phyloP scores from a whole-genome alignment of 2,329 filamentous ascomycete genomes.

The Graphilbum sp. region DNA sequence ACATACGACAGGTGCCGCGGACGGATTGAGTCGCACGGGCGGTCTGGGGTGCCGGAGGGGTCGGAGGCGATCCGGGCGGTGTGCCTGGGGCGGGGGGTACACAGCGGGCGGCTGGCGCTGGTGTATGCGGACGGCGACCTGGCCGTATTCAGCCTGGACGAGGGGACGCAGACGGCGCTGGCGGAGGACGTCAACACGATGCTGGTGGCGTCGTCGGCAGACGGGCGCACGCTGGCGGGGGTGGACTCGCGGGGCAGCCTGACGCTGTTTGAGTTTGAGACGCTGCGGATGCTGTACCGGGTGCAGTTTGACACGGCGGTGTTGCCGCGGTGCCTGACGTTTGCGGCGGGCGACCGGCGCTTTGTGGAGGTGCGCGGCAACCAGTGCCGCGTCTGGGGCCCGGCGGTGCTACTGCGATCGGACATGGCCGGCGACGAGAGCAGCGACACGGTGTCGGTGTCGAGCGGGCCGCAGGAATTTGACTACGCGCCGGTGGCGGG shows the following conservation, averaged over 20 bases:
- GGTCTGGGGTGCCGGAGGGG: background rate
- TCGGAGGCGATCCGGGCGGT: slow-evolving; percentile 6
- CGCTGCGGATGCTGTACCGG: background rate
- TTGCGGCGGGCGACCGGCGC: slow-evolving; percentile 9
- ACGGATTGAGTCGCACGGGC: background rate
- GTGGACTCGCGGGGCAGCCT: background rate
- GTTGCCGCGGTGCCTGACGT: slow-evolving; percentile 7
- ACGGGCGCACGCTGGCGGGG: background rate
- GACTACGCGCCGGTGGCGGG: slow-evolving; percentile 2
- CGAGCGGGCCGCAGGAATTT: slow-evolving; percentile 4
- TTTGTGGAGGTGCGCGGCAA: slow-evolving; percentile 11
- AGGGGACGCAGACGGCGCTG: slow-evolving; percentile 2
- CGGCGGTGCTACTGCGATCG: slow-evolving; percentile 10
- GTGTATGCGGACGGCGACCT: slow-evolving; percentile 15
- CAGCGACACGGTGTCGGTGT: slow-evolving; percentile 6
- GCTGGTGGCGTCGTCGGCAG: slow-evolving; percentile 11
- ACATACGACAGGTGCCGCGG: background rate
- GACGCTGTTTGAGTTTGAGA: slow-evolving; percentile 1
- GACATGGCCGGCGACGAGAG: slow-evolving; percentile 6
- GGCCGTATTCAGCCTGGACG: slow-evolving; percentile 10
- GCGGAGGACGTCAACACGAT: slow-evolving; percentile 7
- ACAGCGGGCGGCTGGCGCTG: slow-evolving; percentile 11
- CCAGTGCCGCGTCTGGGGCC: slow-evolving; percentile 13
- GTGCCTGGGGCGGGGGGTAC: slow-evolving; percentile 10
- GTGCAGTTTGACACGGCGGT: slow-evolving; percentile 4